Evolutionary conservation across 2,329 filamentous ascomycete species (phyloP).

Genomic region (Xylaria sp.): DNA sequence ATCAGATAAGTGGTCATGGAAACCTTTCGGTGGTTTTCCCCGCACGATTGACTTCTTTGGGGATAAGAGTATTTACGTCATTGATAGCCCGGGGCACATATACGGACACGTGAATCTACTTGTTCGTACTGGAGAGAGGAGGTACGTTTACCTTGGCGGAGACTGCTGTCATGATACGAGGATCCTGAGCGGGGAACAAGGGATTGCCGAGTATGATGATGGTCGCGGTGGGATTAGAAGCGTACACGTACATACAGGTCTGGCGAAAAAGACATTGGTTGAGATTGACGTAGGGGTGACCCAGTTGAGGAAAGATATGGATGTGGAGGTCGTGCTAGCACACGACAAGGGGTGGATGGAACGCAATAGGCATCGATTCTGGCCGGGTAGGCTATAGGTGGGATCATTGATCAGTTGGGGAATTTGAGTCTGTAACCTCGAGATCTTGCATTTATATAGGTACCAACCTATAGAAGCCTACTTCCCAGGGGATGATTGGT

Average conservation of each 20-base stretch:
- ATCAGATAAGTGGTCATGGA: constrained; percentile 51
- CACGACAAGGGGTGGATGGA: constrained; percentile 62
- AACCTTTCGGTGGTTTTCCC: constrained; percentile 56
- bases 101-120: constrained; percentile 63
- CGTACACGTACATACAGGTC: constrained; percentile 60
- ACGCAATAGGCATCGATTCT: constrained; percentile 50
- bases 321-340: constrained; percentile 61
- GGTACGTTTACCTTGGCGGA: constrained; percentile 61
- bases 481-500: constrained; percentile 1
- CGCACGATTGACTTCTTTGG: constrained; percentile 58
- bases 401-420: constrained; percentile 3
- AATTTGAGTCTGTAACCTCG: background rate
- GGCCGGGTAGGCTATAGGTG: constrained; percentile 45
- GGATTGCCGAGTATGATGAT: constrained; percentile 61
- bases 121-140: constrained; percentile 51
- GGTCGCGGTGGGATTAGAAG: constrained; percentile 56
- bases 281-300: constrained; percentile 53
- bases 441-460: background rate
- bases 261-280: constrained; percentile 56
- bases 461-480: background rate
- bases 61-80: constrained; percentile 58
- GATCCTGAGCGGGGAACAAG: constrained; percentile 61
- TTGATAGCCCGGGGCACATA: constrained; percentile 63
- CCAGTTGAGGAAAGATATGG: constrained; percentile 40
- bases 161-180: constrained; percentile 65